Base-by-base conservation (phyloP, 345 rosid species). In the Hibiscus tridactylites region DNA sequence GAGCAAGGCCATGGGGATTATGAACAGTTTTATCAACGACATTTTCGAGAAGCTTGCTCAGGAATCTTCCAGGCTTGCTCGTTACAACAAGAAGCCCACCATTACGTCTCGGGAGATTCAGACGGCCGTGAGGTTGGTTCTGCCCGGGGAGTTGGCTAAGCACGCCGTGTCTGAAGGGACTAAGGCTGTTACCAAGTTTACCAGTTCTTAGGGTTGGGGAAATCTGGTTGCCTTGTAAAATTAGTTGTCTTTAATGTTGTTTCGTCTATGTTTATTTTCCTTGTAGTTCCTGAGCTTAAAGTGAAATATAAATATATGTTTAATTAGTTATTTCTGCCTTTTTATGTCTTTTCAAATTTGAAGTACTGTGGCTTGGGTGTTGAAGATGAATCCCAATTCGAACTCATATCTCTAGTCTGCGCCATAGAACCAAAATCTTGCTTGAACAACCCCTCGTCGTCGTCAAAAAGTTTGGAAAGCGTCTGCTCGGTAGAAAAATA, bases 41-140 rank as follows among this genome's bases (percentile, higher is more conserved):
- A 80, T 80, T 59, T 80, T 80, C 33, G 83, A 80, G 80, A 80
- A 80, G 78, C 78, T 80, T 5, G 83, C 80, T n/a, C 80, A 74
- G 74, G 83, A 77, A 71, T 2, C 83, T 12, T 67, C 81, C 0
- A 49, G 76, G 26, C 76, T 77, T 0, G 83, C 83, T 50, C 66
- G 81, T 44, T 77, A 77, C 52, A 77, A 77, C 71, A 80, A 80
- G 81, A 80, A 80, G 77, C 83, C 83, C 0, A 80, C 83, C 39
- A 77, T 80, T 60, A 80, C 81, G 3, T 80, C 83, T 39, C 73
- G 81, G 63, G 81, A 80, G 72, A 77, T 80, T 47, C 83, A 80
- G 76, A 80, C 81, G 3, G 81, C 83, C 3, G 80, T 74, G 4
- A 57, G 78, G 10, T 62, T 80, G 58, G 83, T 80, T 21, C 62